A percentile compares a stretch with the other conserved stretches of the same genome.
phyloP scores from a whole-genome alignment of 225 moss, liverwort and hornwort species.

The Climacium dendroides region DNA sequence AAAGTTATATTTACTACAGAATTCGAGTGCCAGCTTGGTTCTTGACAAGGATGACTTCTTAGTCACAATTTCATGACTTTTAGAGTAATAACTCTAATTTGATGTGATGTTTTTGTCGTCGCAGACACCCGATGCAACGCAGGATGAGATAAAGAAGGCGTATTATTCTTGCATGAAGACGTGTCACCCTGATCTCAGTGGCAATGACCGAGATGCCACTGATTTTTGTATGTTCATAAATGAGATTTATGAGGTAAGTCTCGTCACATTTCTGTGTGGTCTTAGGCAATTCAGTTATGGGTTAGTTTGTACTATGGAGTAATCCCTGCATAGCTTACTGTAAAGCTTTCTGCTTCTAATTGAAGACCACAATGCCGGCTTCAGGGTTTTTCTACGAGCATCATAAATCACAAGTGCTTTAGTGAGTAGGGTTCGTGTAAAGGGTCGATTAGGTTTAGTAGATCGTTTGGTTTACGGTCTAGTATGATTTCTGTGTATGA shows the following conservation, averaged over 20 bases:
- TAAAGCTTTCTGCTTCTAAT: not conserved
- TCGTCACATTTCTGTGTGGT: not conserved
- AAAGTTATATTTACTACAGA: not conserved
- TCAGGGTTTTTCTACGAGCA: not conserved
- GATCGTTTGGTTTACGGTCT: not conserved
- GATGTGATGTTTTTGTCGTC: not conserved
- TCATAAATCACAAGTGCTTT: not conserved
- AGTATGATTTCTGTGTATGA: too few species aligned
- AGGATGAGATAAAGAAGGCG: conserved; percentile 93
- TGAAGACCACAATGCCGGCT: not conserved
- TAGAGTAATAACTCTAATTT: not conserved
- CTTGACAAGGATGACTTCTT: not conserved
- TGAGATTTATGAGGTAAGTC: conserved; percentile 82
- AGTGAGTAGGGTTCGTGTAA: not conserved
- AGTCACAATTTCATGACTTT: not conserved
- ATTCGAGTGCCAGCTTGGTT: not conserved
- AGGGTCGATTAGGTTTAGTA: not conserved
- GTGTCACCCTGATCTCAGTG: conserved; percentile 89
- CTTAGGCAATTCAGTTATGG: not conserved
- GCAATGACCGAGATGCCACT: conserved; percentile 45
- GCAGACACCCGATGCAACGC: conserved; percentile 83
- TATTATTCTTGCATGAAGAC: conserved; percentile 96
- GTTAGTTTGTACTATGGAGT: not conserved
- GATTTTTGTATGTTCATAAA: conserved; percentile 90
- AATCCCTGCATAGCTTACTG: not conserved